Evolutionary conservation across 805 yeast genomes (phyloP).

Genomic region (Jamesozyma lodderae): DNA sequence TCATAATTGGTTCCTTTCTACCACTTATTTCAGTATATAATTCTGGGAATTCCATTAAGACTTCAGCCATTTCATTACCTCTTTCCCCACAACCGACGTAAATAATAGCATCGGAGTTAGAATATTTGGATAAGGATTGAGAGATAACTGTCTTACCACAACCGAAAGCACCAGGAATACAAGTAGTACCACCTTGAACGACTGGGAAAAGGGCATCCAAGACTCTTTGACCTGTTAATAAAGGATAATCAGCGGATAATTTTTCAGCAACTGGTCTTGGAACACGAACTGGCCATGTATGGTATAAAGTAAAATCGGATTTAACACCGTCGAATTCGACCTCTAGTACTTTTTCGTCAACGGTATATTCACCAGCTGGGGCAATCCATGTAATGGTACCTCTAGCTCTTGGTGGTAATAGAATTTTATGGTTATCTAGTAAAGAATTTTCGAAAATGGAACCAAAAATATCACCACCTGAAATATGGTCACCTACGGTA

Average conservation of each 20-base stretch:
- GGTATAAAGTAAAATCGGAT: conserved; percentile 83
- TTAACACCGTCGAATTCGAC: conserved; percentile 89
- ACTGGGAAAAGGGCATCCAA: conserved; percentile 95
- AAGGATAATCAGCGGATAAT: conserved; percentile 86
- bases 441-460: conserved; percentile 89
- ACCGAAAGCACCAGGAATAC: conserved; percentile 99
- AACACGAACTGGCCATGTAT: conserved; percentile 99
- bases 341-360: conserved; percentile 84
- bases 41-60: conserved; percentile 98
- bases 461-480: conserved; percentile 98
- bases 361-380: conserved; percentile 79
- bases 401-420: conserved; percentile 96
- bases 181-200: conserved; percentile 99
- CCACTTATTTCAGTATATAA: conserved; percentile 85
- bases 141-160: conserved; percentile 99
- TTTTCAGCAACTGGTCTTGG: conserved; percentile 98
- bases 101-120: conserved; percentile 93
- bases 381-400: conserved; percentile 93
- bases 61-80: conserved; percentile 99
- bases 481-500: conserved; percentile 91
- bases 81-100: conserved; percentile 95
- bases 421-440: conserved; percentile 83
- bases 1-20: conserved; percentile 96
- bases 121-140: conserved; percentile 91
- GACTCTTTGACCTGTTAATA: conserved; percentile 97